Evolutionary conservation across 257 asterid genomes (phyloP), one percentile per base, ranked within the genome.

Genomic region (Phtheirospermum japonicum): DNA sequence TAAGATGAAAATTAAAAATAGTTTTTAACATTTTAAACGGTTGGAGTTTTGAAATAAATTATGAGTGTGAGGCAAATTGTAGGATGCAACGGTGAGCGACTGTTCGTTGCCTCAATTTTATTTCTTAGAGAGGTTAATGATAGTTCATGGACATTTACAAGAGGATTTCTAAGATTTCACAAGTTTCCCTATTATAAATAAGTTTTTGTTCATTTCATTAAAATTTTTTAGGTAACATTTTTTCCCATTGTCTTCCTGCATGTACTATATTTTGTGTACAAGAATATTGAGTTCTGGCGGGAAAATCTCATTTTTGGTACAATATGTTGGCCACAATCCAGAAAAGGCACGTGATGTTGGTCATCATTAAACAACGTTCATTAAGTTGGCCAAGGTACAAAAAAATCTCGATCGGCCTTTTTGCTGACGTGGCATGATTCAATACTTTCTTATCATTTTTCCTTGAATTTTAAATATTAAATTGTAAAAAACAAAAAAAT

Each of bases 21-120:
- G n/a, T 28, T 40, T 18, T 37, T 7, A 30, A 2, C 9, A 10
- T 11, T 51, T 51, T 51, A 4, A 18, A 9, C 1, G 31, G 19
- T 20, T 13, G 48, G 33, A 3, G 5, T 49, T 49, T 63, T 10
- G 36, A 13, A 23, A 48, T 31, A 39, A 6, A 39, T 23, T 10
- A 3, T 5, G 9, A 18, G 36, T 30, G 14, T 23, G 55, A 23
- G n/a, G n/a, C 4, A 14, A 23, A 20, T 26, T 52, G 69, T 81
- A 84, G 78, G 93, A 89, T 12, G 93, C 80, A 0, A 85, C 82
- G 93, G 93, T 89, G 9, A 82, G 89, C 46, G 93, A 85, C 49
- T 85, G 82, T 56, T 77, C 93, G 0, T 66, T 85, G 71, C 83
- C 86, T 36, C 85, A 82, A 28, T 85, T 85, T 59, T 77, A 79